Base-by-base conservation (phyloP, 768 basidiomycete genomes). In the Boletus eberwhitei region DNA sequence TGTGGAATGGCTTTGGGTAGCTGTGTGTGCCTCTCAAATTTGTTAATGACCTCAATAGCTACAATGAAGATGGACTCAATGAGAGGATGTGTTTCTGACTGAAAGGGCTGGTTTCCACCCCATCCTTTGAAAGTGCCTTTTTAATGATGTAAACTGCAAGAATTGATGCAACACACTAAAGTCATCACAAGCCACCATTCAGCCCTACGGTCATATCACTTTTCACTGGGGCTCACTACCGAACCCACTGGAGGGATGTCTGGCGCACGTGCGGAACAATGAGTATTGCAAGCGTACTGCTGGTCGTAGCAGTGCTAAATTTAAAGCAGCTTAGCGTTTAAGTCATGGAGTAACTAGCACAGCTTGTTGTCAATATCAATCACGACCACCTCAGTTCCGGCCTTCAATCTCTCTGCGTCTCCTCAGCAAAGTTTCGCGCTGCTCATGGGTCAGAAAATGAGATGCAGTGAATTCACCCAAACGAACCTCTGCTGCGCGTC, bases 401-500 rank as follows among this genome's bases (percentile, higher is more conserved):
- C 75, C 83, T 59, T 78, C 73, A 39, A 90, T 72, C 44, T 74
- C 74, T 56, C 75, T 74, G 62, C 79, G 81, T 71, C 82, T 86
- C 50, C 74, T 73, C 70, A 85, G 81, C 64, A 93, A 69, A 50
- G 73, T 79, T 24, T 78, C 75, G 52, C 83, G 82, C 90, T 93
- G 65, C 29, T 13, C 8, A 55, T 47, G 34, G 48, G 43, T 63
- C 52, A 69, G 59, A 17, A 24, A 26, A 44, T 26, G 39, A 36
- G 38, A 19, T 21, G 34, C 41, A 29, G 38, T 42, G 19, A 38
- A 29, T 38, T 37, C 31, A 26, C 21, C 7, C 53, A 49, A 24
- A 75, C 86, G 62, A 69, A 94, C 94, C 88, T 96, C 91, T 24
- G 79, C 74, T 14, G 78, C 77, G 56, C 86, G 85, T 73, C 87